Evolutionary conservation across 139 green algal species (phyloP).

Genomic region (Klebsormidium nitens): DNA sequence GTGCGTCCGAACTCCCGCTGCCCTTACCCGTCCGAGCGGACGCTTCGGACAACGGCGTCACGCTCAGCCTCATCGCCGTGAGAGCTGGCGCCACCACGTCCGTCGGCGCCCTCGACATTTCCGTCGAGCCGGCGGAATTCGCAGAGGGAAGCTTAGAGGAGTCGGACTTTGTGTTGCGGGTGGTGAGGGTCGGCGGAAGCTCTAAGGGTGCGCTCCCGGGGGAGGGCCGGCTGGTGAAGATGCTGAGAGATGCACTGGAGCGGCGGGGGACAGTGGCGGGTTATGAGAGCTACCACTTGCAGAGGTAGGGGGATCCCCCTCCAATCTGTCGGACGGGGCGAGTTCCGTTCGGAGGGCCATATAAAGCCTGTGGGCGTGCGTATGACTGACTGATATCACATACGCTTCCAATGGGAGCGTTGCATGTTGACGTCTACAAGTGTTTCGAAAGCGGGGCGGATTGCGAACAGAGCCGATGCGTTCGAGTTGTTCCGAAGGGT

Average conservation of each 20-base stretch:
- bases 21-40: constrained; percentile 5
- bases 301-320: too few species aligned
- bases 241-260: constrained; percentile 5
- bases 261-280: neutral
- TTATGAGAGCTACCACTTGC: constrained; percentile 16
- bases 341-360: too few species aligned
- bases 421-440: too few species aligned
- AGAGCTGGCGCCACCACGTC: neutral
- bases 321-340: too few species aligned
- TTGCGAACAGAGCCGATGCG: too few species aligned
- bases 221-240: neutral
- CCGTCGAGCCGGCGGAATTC: neutral
- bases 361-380: too few species aligned
- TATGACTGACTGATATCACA: too few species aligned
- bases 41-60: neutral
- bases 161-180: neutral
- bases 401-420: too few species aligned
- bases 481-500: too few species aligned
- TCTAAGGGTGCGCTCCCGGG: neutral
- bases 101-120: constrained; percentile 3
- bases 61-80: neutral
- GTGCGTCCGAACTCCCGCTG: constrained; percentile 12
- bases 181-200: neutral
- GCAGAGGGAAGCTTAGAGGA: neutral
- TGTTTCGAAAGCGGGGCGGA: too few species aligned